phyloP scores from a whole-genome alignment of 2,329 filamentous ascomycete genomes.

The Sclerotinia glacialis region DNA sequence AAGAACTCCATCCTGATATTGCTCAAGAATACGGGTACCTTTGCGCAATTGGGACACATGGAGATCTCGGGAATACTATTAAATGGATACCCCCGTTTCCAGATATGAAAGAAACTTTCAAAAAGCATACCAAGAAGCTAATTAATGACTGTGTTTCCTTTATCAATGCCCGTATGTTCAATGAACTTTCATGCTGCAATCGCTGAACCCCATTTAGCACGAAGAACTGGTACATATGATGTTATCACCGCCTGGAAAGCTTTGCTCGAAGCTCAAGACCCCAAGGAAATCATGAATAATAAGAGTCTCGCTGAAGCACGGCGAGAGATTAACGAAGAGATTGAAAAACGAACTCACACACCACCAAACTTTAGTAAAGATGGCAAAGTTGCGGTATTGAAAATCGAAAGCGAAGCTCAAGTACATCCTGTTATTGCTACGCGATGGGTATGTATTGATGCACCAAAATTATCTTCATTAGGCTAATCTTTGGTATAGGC shows the following conservation, averaged over 20 bases:
- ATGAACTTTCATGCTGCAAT: neutral
- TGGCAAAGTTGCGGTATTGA: constrained; percentile 59
- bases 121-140: constrained; percentile 58
- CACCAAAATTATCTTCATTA: no score
- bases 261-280: constrained; percentile 50
- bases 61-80: constrained; percentile 61
- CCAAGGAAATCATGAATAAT: constrained; percentile 51
- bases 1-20: constrained; percentile 52
- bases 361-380: constrained; percentile 63
- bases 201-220: constrained; percentile 38
- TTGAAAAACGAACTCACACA: constrained; percentile 58
- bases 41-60: constrained; percentile 63
- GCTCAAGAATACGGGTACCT: constrained; percentile 55
- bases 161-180: constrained; percentile 54
- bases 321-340: constrained; percentile 58
- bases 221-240: constrained; percentile 59
- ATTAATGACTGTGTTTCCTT: constrained; percentile 62
- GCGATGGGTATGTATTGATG: constrained; percentile 47
- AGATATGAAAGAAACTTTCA: constrained; percentile 60
- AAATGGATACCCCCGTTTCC: constrained; percentile 67
- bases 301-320: constrained; percentile 51
- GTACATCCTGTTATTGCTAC: constrained; percentile 67
- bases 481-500: constrained; percentile 39
- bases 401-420: constrained; percentile 58
- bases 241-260: constrained; percentile 60